phyloP scores from a whole-genome alignment of 2,329 filamentous ascomycete species.

The Lasiodiplodia theobromae region DNA sequence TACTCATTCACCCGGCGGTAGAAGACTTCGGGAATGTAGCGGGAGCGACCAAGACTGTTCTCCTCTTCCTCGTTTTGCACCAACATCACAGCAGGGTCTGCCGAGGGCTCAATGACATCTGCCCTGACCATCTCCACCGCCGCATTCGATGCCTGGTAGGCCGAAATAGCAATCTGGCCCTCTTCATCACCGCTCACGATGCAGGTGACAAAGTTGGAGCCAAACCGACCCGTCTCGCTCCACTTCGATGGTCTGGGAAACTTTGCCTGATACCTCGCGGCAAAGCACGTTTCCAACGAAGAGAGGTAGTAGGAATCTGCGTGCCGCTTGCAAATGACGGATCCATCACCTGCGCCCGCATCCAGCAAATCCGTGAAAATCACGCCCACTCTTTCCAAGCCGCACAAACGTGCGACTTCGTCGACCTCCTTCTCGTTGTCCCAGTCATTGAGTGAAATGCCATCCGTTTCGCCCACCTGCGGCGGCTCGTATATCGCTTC shows the following conservation, averaged over 20 bases:
- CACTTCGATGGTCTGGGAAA: conserved; percentile 93
- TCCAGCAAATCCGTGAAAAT: conserved; percentile 94
- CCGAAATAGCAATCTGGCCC: conserved; percentile 85
- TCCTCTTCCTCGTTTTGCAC: conserved; percentile 92
- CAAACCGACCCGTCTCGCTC: conserved; percentile 93
- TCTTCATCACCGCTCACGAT: conserved; percentile 91
- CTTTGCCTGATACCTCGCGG: conserved; percentile 84
- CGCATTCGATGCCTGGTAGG: conserved; percentile 94
- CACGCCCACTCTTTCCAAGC: conserved; percentile 86
- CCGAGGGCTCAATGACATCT: conserved; percentile 93
- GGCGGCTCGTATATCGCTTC: conserved; percentile 98
- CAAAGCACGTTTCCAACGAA: conserved; percentile 89
- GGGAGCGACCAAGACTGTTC: conserved; percentile 70
- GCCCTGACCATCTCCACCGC: conserved; percentile 97
- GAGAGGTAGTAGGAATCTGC: conserved; percentile 94
- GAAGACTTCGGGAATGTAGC: conserved; percentile 98
- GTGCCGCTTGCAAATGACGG: conserved; percentile 93
- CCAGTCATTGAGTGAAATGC: conserved; percentile 85
- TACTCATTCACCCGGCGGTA: conserved; percentile 97
- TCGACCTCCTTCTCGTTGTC: conserved; percentile 83
- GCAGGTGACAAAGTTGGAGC: conserved; percentile 96
- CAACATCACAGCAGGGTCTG: conserved; percentile 91
- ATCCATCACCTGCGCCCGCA: conserved; percentile 79
- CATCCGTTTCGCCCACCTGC: conserved; percentile 87
- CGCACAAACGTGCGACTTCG: conserved; percentile 80